Percentiles rank a stretch among this genome's conserved stretches.
Evolutionary conservation across 768 basidiomycete genomes (phyloP).

Genomic region (Collybia mongolica): DNA sequence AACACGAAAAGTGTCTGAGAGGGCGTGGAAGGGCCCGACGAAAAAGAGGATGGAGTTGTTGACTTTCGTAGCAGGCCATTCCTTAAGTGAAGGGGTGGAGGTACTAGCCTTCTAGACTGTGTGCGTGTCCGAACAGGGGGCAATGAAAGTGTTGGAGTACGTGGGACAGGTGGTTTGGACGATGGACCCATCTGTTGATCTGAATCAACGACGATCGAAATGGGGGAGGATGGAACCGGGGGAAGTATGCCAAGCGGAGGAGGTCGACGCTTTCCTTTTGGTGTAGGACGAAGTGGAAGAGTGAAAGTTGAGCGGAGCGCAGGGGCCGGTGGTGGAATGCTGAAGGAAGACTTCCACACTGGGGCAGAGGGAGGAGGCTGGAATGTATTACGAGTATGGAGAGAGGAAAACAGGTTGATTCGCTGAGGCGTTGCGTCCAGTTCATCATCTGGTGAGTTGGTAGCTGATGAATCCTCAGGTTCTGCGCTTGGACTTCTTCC

Average conservation of each 20-base stretch:
- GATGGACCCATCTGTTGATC: slow-evolving; percentile 8
- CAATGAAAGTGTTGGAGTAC: slow-evolving; percentile 17
- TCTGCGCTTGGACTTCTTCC: slow-evolving; percentile 29
- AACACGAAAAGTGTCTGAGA: slow-evolving; percentile 88
- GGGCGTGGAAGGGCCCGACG: slow-evolving; percentile 44
- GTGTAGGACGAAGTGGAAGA: slow-evolving; percentile 24
- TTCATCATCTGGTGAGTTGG: slow-evolving; percentile 47
- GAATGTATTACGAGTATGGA: slow-evolving; percentile 24
- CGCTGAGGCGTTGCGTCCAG: slow-evolving; percentile 25
- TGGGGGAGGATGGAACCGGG: slow-evolving; percentile 73
- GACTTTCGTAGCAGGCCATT: slow-evolving; percentile 31
- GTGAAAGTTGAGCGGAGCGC: slow-evolving; percentile 54
- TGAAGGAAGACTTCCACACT: slow-evolving; percentile 58
- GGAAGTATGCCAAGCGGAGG: slow-evolving; percentile 61
- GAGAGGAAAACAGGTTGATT: slow-evolving; percentile 20
- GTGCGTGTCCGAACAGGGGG: slow-evolving; percentile 49
- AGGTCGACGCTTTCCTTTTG: slow-evolving; percentile 60
- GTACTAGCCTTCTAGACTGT: slow-evolving; percentile 51
- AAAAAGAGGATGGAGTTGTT: slow-evolving; percentile 23
- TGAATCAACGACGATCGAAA: slow-evolving; percentile 45
- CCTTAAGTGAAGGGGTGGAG: slow-evolving; percentile 57
- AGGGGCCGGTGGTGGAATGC: slow-evolving; percentile 49
- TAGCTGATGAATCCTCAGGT: slow-evolving; percentile 36
- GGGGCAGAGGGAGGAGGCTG: slow-evolving; percentile 54
- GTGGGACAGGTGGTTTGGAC: slow-evolving; percentile 15